Evolutionary conservation across 2,329 filamentous ascomycete species (phyloP).

Genomic region (Nemania serpens): DNA sequence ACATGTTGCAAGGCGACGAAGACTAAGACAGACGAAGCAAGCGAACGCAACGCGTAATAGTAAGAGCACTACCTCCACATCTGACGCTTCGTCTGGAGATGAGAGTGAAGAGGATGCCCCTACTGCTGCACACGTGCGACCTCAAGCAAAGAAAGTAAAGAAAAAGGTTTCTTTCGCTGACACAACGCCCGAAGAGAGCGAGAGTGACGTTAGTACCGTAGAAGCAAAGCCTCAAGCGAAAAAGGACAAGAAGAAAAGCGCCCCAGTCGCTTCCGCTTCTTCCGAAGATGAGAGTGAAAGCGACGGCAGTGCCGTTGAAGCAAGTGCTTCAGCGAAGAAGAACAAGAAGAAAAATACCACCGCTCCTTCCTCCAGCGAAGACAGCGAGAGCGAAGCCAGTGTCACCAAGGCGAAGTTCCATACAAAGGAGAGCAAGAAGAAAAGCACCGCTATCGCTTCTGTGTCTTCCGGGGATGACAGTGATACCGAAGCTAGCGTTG

Average conservation of each 20-base stretch:
- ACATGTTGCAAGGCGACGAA: slow-evolving; percentile 38
- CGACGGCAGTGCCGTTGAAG: slow-evolving; percentile 14
- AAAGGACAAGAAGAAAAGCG: slow-evolving; percentile 7
- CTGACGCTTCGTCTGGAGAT: slow-evolving; percentile 9
- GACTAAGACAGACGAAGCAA: slow-evolving; percentile 37
- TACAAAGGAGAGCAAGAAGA: slow-evolving; percentile 8
- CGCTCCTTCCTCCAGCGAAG: slow-evolving; percentile 13
- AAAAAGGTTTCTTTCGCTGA: slow-evolving; percentile 21
- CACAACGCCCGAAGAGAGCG: slow-evolving; percentile 19
- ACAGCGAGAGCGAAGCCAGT: slow-evolving; percentile 14
- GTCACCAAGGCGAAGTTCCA: not conserved
- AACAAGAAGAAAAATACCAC: not conserved
- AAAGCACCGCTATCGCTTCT: not conserved
- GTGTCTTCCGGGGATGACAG: slow-evolving; percentile 19
- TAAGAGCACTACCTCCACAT: not conserved
- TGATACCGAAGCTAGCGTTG: slow-evolving; percentile 19
- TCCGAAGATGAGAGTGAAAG: slow-evolving; percentile 20
- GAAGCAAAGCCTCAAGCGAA: not conserved
- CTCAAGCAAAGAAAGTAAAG: slow-evolving; percentile 14
- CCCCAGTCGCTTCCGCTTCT: not conserved
- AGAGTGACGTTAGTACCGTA: slow-evolving; percentile 1
- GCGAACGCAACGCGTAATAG: slow-evolving; percentile 28
- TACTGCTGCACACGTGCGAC: slow-evolving; percentile 7
- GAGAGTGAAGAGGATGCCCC: slow-evolving; percentile 15
- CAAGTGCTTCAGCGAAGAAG: slow-evolving; percentile 8